Conservation (phyloP, 2,329 filamentous ascomycete species). For the Alternaria burnsii region DNA sequence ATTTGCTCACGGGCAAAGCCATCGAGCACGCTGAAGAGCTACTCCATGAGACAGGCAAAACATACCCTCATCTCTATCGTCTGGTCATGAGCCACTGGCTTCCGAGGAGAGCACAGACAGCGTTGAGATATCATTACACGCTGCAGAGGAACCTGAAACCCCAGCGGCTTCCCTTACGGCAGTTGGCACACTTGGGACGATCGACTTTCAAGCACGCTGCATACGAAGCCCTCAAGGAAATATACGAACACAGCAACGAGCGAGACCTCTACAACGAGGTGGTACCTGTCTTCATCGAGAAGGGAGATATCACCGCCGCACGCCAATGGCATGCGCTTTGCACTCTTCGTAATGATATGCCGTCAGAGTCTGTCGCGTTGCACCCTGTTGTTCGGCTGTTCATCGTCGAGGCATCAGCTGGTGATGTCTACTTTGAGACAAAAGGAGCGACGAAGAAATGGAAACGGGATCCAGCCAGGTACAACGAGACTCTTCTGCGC, state of each 20-base stretch:
- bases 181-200: constrained; percentile 22
- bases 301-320: constrained; percentile 33
- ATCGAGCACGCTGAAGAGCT: constrained; percentile 54
- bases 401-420: constrained; percentile 34
- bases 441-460: constrained; percentile 12
- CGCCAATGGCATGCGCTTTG: constrained; percentile 55
- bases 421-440: constrained; percentile 14
- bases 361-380: constrained; percentile 43
- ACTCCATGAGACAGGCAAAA: constrained; percentile 47
- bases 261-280: constrained; percentile 54
- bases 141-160: constrained; percentile 36
- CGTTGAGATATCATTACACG: constrained; percentile 36
- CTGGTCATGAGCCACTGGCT: constrained; percentile 55
- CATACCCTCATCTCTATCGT: constrained; percentile 54
- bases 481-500: constrained; percentile 45
- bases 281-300: constrained; percentile 45
- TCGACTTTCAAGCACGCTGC: constrained; percentile 22
- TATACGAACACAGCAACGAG: constrained; percentile 51
- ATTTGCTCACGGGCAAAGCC: constrained; percentile 47
- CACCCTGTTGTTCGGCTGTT: constrained; percentile 41
- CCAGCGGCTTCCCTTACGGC: constrained; percentile 36
- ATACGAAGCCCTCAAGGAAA: constrained; percentile 42
- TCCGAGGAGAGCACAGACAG: constrained; percentile 22
- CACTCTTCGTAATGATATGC: constrained; percentile 47
- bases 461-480: constrained; percentile 19